Evolutionary conservation across 768 basidiomycete genomes (phyloP).

Genomic region (Phaeolepiota aurea): DNA sequence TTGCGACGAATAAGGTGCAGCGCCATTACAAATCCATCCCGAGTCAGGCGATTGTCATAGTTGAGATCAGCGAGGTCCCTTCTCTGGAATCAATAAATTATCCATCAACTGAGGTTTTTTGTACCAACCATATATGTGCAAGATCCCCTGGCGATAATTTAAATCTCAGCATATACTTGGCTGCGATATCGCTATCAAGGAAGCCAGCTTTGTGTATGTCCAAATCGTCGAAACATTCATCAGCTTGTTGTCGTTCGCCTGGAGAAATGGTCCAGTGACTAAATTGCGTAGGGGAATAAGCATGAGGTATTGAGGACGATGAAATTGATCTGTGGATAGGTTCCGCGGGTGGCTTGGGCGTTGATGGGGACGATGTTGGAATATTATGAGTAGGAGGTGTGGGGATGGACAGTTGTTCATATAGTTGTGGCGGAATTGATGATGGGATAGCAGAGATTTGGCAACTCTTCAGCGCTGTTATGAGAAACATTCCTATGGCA

Average conservation of each 20-base stretch:
- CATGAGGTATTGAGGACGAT: conserved; percentile 2
- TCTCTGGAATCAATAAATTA: not conserved
- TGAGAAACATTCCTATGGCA: conserved; percentile 62
- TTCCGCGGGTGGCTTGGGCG: conserved; percentile 1
- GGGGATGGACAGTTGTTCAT: conserved; percentile 16
- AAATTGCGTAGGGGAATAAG: not conserved
- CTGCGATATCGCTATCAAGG: conserved; percentile 22
- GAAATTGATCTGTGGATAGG: not conserved
- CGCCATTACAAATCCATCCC: conserved; percentile 28
- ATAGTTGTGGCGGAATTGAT: conserved; percentile 20
- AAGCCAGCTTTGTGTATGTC: conserved; percentile 20
- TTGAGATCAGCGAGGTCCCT: conserved; percentile 28
- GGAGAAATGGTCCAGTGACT: conserved; percentile 18
- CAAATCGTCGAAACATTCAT: conserved; percentile 21
- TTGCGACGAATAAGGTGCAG: conserved; percentile 25
- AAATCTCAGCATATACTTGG: conserved; percentile 23
- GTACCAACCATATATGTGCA: conserved; percentile 26
- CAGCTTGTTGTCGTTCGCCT: conserved; percentile 18
- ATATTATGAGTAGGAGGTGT: conserved; percentile 3
- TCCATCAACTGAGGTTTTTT: not conserved
- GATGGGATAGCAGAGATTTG: conserved; percentile 21
- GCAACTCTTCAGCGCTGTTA: conserved; percentile 30
- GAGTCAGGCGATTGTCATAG: conserved; percentile 22
- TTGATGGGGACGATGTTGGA: conserved; percentile 5
- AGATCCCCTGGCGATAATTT: conserved; percentile 22